Base-by-base conservation (phyloP, 2,329 filamentous ascomycete genomes). In the Gyromitra esculenta region DNA sequence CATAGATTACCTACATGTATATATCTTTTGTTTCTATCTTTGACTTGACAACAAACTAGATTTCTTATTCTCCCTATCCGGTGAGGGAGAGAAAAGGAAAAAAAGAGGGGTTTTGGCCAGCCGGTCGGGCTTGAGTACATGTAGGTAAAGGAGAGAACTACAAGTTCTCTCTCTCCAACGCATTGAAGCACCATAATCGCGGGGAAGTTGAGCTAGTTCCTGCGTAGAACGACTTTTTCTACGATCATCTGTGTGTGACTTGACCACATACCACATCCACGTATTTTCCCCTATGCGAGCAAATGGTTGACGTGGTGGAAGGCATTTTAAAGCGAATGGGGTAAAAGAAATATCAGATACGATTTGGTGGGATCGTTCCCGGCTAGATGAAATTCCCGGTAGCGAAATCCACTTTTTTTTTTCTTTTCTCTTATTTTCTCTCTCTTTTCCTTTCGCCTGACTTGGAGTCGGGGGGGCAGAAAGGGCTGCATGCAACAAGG, bases 241-340 rank as follows among this genome's bases (percentile, higher is more conserved):
- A 45, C 59, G 60, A 69, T 69, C 65, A 59, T 56, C 57, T 56
- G 64, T 65, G 48, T 57, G 73, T 66, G 59, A 71, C 66, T 66
- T 75, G 50, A 70, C 66, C 66, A 71, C 66, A 75, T 52, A 70
- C 66, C 59, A 65, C 39, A 65, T 60, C 59, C 73, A 71, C 66
- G 66, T 65, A 59, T 63, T 57, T 59, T 52, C 35, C 43, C 18
- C 18, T 64, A 56, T 65, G 69, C 50, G 50, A 72, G 60, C 60
- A 54, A 54, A 66, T 65, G 50, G 25, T 64, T 63, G 69, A 65
- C 50, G 60, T 72, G 69, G 59, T 72, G 57, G 68, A 41, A 37
- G 56, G 37, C 37, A 18, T 45, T 67, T 57, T 45, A 25, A 48
- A 52, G 65, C 52, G 65, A 59, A 48, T 69, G 52, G 41, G 56